phyloP scores from a whole-genome alignment of 441 rosid species.

The Gossypium gossypioides region DNA sequence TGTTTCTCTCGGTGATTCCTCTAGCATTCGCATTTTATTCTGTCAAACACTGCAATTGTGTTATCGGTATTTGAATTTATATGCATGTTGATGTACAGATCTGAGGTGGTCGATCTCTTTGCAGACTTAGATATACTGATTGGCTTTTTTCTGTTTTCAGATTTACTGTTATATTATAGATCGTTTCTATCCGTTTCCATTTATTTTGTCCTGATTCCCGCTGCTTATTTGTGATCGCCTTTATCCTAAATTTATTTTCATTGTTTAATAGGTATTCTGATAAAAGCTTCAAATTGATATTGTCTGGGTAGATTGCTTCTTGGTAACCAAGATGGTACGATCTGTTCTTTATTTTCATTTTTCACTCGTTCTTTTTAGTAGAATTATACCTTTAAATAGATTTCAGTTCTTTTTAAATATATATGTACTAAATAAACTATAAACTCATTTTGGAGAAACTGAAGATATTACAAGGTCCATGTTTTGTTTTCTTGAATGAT shows the following conservation, averaged over 20 bases:
- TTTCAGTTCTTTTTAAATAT: not conserved
- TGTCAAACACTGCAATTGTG: not conserved
- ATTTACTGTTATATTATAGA: not conserved
- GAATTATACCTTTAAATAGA: not conserved
- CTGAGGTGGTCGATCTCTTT: not conserved
- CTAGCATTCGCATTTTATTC: not conserved
- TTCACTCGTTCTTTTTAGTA: not conserved
- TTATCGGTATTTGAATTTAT: not conserved
- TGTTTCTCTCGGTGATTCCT: not conserved
- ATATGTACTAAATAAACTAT: not conserved
- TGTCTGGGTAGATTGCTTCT: constrained; percentile 4
- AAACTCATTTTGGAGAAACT: not conserved
- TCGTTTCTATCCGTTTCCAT: not conserved
- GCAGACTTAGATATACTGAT: not conserved
- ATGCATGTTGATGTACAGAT: not conserved
- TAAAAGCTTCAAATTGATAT: not conserved
- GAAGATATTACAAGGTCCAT: not conserved
- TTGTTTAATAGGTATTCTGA: not conserved
- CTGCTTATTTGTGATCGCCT: not conserved
- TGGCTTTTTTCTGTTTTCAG: not conserved
- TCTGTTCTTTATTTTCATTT: not conserved
- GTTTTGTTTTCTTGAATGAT: not conserved
- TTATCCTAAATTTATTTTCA: not conserved
- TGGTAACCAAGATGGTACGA: constrained; percentile 14
- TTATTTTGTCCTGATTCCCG: not conserved